phyloP scores from a whole-genome alignment of 192 early-diverging fungal species.

The Backusella westeae region DNA sequence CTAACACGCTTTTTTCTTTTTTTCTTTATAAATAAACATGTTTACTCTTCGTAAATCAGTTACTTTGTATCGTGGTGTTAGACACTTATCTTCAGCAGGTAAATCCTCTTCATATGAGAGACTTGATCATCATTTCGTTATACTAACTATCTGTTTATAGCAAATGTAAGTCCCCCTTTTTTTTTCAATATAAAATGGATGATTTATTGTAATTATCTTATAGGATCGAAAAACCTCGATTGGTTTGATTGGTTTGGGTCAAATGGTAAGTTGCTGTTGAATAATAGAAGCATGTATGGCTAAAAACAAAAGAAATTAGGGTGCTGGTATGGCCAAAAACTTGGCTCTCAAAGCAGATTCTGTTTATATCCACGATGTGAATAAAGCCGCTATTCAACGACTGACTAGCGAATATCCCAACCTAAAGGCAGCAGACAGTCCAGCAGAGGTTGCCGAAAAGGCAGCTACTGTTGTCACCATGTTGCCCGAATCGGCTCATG shows the following conservation, averaged over 20 bases:
- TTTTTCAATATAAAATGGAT: neutral
- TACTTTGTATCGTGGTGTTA: neutral
- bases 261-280: slow-evolving; percentile 57
- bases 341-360: slow-evolving; percentile 55
- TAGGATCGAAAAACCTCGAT: slow-evolving; percentile 35
- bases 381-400: slow-evolving; percentile 47
- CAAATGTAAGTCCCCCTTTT: neutral
- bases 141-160: neutral
- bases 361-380: slow-evolving; percentile 76
- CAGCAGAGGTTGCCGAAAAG: slow-evolving; percentile 68
- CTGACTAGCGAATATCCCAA: slow-evolving; percentile 52
- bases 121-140: neutral
- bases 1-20: neutral
- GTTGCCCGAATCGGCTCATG: slow-evolving; percentile 83
- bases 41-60: neutral
- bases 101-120: neutral
- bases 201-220: neutral
- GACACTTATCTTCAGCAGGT: neutral
- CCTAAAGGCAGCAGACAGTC: slow-evolving; percentile 56
- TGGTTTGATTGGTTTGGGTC: slow-evolving; percentile 92
- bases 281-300: neutral
- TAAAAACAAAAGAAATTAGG: slow-evolving; percentile 37
- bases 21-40: neutral
- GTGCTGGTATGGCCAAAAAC: slow-evolving; percentile 92
- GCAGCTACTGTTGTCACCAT: slow-evolving; percentile 85